Evolutionary conservation across 2,329 filamentous ascomycete species (phyloP).

Genomic region (Lasiodiplodia gonubiensis): DNA sequence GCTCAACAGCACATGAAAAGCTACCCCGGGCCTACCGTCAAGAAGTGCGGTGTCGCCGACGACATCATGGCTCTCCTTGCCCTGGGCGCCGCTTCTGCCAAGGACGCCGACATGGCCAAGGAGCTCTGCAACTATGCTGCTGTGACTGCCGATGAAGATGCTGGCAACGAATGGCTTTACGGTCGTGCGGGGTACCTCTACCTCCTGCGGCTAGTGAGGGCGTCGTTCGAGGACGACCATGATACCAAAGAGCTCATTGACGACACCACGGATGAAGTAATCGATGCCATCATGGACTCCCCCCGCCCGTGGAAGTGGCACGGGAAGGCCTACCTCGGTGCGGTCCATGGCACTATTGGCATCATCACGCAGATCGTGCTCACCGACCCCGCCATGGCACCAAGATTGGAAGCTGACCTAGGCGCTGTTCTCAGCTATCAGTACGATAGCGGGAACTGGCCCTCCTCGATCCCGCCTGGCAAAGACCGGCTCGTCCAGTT

Average conservation of each 20-base stretch:
- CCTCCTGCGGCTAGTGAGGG: slow-evolving; percentile 67
- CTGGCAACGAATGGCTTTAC: slow-evolving; percentile 68
- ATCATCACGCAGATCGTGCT: slow-evolving; percentile 73
- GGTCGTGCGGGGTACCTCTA: slow-evolving; percentile 73
- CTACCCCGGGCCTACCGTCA: slow-evolving; percentile 53
- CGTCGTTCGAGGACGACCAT: slow-evolving; percentile 59
- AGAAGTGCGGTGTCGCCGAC: slow-evolving; percentile 57
- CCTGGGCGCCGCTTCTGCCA: slow-evolving; percentile 56
- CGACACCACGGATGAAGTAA: slow-evolving; percentile 61
- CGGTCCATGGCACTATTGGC: slow-evolving; percentile 70
- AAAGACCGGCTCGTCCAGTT: slow-evolving; percentile 64
- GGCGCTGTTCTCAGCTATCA: slow-evolving; percentile 65
- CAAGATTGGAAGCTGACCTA: slow-evolving; percentile 60
- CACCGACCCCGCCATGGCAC: slow-evolving; percentile 61
- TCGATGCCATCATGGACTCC: slow-evolving; percentile 64
- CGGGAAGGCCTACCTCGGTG: slow-evolving; percentile 67
- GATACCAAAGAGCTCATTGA: slow-evolving; percentile 58
- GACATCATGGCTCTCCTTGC: slow-evolving; percentile 58
- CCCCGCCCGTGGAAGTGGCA: slow-evolving; percentile 68
- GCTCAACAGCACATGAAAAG: slow-evolving; percentile 56
- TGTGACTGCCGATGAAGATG: slow-evolving; percentile 54
- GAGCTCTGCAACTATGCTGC: slow-evolving; percentile 56
- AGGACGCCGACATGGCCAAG: slow-evolving; percentile 55
- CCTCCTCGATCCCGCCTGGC: slow-evolving; percentile 58
- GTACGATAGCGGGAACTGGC: slow-evolving; percentile 67